phyloP scores from a whole-genome alignment of 1,284 basidiomycete species.

The Melampsora larici-populina region DNA sequence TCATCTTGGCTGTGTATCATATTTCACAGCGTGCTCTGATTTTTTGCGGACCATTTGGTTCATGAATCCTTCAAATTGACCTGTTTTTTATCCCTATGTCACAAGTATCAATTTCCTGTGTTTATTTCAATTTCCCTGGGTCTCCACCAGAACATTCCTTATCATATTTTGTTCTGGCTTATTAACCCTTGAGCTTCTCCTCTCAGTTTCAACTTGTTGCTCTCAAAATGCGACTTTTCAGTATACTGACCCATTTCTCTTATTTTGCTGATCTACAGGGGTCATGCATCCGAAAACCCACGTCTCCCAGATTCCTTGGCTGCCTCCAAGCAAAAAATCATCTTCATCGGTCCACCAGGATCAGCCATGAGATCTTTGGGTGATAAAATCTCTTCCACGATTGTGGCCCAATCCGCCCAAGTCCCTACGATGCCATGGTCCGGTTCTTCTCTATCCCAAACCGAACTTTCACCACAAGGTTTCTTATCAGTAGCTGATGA shows the following conservation, averaged over 20 bases:
- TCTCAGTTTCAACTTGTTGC: not conserved
- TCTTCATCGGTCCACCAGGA: slow-evolving; percentile 98
- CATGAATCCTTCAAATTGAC: not conserved
- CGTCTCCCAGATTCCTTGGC: slow-evolving; percentile 91
- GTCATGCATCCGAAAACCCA: slow-evolving; percentile 98
- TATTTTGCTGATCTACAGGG: slow-evolving; percentile 55
- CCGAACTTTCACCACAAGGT: slow-evolving; percentile 76
- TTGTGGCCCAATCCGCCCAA: slow-evolving; percentile 92
- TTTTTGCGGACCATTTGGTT: not conserved
- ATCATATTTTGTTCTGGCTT: too few relatives aligned
- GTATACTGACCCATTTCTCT: too few relatives aligned
- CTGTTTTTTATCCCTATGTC: not conserved
- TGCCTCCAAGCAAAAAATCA: slow-evolving; percentile 88
- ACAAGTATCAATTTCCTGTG: too few relatives aligned
- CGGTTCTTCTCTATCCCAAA: slow-evolving; percentile 88
- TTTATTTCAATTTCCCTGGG: too few relatives aligned
- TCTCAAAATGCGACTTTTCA: not conserved
- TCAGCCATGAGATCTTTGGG: slow-evolving; percentile 98
- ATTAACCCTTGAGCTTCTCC: too few relatives aligned
- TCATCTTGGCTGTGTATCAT: too few relatives aligned
- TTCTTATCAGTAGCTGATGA: slow-evolving; percentile 92
- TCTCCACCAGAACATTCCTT: too few relatives aligned
- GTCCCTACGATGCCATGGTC: slow-evolving; percentile 99
- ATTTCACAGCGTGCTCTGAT: too few relatives aligned
- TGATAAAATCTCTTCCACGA: slow-evolving; percentile 99